Evolutionary conservation across 768 basidiomycete genomes (phyloP), one percentile per base, ranked within the genome.

Genomic region (Tephrocybe sp.): DNA sequence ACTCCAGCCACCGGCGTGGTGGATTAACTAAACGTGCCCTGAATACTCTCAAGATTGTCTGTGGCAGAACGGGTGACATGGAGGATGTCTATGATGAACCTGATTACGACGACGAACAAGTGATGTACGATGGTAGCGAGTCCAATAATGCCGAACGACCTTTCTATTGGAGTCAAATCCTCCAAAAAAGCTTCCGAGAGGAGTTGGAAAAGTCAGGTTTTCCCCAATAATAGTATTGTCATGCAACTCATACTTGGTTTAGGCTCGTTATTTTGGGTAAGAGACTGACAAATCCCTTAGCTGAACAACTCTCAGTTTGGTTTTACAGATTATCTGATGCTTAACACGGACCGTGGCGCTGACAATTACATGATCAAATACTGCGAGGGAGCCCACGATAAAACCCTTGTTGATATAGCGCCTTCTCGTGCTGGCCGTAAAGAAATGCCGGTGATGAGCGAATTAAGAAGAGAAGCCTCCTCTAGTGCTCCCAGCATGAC

Each of bases 291-390:
- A n/a, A 6, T 4, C 14, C 13, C 45, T 41, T 26, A 7, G 40
- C 10, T 36, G 43, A 32, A 1, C 39, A 19, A 46, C 23, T 16
- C 20, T 32, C 31, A 34, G 16, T n/a, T 39, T 50, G 46, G 47
- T 4, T 6, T 33, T 38, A 48, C 45, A 89, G 92, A 95, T 68
- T 92, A 88, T 68, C 75, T 96, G 39, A 95, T 95, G 87, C 82
- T 92, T 46, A 95, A 94, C 65, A 95, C 93, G 16, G 92, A 93
- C 63, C 83, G 92, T 45, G 86, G 79, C 33, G 85, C 89, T 1
- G 91, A 92, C 71, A 92, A 92, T 65, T 93, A 89, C 67, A 93
- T 93, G 91, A 87, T 93, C 69, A 92, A 90, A 65, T 90, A 85
- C 63, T 92, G 91, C 63, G 87, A 89, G 68, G 85, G 79, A 39